Conservation (phyloP, 2,329 filamentous ascomycete species). For the Hypoxylon sp. region DNA sequence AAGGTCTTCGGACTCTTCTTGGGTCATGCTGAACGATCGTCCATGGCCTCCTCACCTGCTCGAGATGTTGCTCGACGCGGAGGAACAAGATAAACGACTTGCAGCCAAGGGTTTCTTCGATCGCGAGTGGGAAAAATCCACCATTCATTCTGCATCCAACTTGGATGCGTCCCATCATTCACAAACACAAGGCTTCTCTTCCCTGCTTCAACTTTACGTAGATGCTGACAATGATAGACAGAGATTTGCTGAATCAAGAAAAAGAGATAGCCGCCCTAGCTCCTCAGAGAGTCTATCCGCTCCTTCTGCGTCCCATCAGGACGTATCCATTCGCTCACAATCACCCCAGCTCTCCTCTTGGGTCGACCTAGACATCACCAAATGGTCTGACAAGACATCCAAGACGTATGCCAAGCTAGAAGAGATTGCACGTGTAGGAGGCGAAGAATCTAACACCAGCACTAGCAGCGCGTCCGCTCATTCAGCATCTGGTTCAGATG, state of each 20-base stretch:
- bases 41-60: constrained; percentile 31
- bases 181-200: constrained; percentile 11
- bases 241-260: background rate
- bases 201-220: constrained; percentile 22
- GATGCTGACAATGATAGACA: constrained; percentile 23
- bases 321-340: constrained; percentile 8
- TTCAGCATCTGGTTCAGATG: background rate
- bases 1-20: constrained; percentile 27
- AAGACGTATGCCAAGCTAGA: no score
- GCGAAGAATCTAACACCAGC: background rate
- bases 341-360: background rate
- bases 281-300: constrained; percentile 7
- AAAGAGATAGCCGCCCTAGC: constrained; percentile 7
- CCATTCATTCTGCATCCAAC: constrained; percentile 16
- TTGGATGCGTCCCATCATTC: constrained; percentile 15
- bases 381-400: no score
- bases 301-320: constrained; percentile 1
- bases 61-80: constrained; percentile 24
- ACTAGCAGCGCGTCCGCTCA: background rate
- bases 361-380: no score
- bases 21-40: constrained; percentile 28
- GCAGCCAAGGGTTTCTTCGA: constrained; percentile 1
- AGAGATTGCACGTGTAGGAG: background rate
- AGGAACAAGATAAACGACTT: constrained; percentile 15
- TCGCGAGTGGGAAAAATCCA: background rate